Percentiles rank a stretch among this genome's conserved stretches.
Evolutionary conservation across 2,329 filamentous ascomycete species (phyloP).

Genomic region (Didymosphaeria variabile): DNA sequence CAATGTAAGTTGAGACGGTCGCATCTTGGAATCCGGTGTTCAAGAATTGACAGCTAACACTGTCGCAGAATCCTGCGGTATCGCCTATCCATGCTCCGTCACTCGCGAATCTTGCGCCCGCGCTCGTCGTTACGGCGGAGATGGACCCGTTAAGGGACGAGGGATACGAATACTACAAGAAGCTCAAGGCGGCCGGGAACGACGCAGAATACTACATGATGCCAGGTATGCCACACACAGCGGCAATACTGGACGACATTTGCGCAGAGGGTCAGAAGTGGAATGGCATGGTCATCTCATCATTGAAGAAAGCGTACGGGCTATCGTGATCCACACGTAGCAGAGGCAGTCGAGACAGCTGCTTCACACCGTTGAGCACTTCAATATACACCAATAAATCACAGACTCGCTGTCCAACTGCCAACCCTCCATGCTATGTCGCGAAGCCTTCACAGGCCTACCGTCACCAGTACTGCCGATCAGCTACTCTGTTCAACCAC

Average conservation of each 20-base stretch:
- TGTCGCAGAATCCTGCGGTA: background rate
- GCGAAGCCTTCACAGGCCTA: too few species aligned
- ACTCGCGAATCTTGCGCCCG: background rate
- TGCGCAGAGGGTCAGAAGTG: background rate
- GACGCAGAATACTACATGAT: background rate
- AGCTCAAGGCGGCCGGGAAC: background rate
- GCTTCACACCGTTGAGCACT: too few species aligned
- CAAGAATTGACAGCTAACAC: background rate
- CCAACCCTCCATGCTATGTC: too few species aligned
- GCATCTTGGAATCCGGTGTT: background rate
- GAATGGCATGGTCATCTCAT: background rate
- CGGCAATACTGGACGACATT: background rate
- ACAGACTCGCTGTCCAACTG: too few species aligned
- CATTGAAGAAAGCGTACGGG: background rate
- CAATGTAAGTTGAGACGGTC: background rate
- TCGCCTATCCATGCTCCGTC: background rate
- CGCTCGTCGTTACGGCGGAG: background rate
- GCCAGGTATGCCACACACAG: background rate
- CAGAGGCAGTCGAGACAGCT: too few species aligned
- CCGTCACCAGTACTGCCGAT: too few species aligned
- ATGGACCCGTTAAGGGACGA: background rate
- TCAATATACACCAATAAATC: too few species aligned
- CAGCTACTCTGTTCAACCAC: too few species aligned
- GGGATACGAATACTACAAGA: background rate
- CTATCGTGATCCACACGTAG: background rate